Percentiles rank a stretch among this genome's conserved stretches.
phyloP scores from a whole-genome alignment of 495 filamentous ascomycete species.

The Podospora appendiculata region DNA sequence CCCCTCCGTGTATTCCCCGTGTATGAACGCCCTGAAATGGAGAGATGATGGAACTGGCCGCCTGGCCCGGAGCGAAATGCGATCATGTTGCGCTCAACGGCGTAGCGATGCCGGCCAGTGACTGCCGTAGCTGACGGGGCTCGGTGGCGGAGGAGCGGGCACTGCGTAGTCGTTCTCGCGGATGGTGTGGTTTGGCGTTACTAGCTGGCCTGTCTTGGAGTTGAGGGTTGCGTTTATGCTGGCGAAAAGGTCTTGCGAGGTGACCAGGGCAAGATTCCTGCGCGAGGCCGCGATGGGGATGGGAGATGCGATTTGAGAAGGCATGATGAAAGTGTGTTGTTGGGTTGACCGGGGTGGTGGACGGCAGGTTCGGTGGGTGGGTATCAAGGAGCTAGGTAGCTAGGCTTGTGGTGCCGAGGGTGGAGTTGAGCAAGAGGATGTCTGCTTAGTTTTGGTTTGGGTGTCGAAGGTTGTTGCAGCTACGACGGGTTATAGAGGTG shows the following conservation, averaged over 20 bases:
- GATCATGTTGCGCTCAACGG: conserved; percentile 7
- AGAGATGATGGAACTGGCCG: too few species aligned
- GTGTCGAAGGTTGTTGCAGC: neutral
- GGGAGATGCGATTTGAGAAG: conserved; percentile 36
- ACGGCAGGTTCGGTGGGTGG: neutral
- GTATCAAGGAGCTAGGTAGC: neutral
- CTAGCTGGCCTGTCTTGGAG: conserved; percentile 26
- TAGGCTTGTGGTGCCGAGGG: neutral
- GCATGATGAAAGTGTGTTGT: conserved; percentile 29
- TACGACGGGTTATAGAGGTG: neutral
- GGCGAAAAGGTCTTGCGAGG: conserved; percentile 39
- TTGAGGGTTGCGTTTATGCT: conserved; percentile 37
- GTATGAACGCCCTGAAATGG: too few species aligned
- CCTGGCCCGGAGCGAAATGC: too few species aligned
- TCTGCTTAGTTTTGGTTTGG: neutral
- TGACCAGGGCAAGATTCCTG: conserved; percentile 25
- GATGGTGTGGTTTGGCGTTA: conserved; percentile 35
- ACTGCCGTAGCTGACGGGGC: conserved; percentile 40
- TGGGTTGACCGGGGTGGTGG: neutral
- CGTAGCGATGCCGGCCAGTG: conserved; percentile 32
- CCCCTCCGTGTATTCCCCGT: too few species aligned
- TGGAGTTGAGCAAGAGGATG: neutral
- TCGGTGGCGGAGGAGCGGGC: conserved; percentile 41
- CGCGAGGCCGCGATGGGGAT: conserved; percentile 35
- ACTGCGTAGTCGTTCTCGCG: conserved; percentile 43